Percentiles rank a stretch among this genome's conserved stretches.
Evolutionary conservation across 1,284 basidiomycete genomes (phyloP).

Genomic region (Stygiomarasmius scandens): DNA sequence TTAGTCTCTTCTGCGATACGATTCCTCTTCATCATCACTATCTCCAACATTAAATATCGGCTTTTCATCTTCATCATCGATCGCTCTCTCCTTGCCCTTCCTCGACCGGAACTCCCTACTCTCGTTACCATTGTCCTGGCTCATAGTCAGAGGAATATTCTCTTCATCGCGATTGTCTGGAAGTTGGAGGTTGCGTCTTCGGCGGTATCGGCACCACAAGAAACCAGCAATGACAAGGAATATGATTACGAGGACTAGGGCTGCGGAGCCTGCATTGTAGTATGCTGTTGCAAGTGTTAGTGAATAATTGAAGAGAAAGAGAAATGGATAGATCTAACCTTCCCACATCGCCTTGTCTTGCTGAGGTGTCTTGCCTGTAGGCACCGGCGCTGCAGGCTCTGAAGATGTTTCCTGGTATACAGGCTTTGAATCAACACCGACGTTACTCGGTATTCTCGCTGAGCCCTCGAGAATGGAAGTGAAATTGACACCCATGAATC

Average conservation of each 20-base stretch:
- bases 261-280: conserved; percentile 90
- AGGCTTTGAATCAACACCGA: conserved; percentile 72
- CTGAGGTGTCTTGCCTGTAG: conserved; percentile 60
- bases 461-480: conserved; percentile 77
- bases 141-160: conserved; percentile 45
- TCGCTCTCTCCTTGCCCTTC: conserved; percentile 49
- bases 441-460: conserved; percentile 71
- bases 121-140: conserved; percentile 17
- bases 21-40: conserved; percentile 41
- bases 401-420: conserved; percentile 50
- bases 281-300: conserved; percentile 55
- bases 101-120: conserved; percentile 36
- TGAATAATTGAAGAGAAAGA: conserved; percentile 1
- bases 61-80: conserved; percentile 25
- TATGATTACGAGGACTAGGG: conserved; percentile 80
- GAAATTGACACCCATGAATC: conserved; percentile 92
- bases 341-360: conserved; percentile 86
- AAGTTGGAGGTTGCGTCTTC: conserved; percentile 47
- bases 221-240: conserved; percentile 71
- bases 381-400: conserved; percentile 35
- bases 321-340: conserved; percentile 46
- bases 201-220: conserved; percentile 71
- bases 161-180: conserved; percentile 41
- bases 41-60: conserved; percentile 52
- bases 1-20: conserved; percentile 12